These are phyloP conservation scores for Gelatoporia subvermispora DNA, from an alignment of 768 basidiomycete species.

Conservation along the genomic window DNA sequence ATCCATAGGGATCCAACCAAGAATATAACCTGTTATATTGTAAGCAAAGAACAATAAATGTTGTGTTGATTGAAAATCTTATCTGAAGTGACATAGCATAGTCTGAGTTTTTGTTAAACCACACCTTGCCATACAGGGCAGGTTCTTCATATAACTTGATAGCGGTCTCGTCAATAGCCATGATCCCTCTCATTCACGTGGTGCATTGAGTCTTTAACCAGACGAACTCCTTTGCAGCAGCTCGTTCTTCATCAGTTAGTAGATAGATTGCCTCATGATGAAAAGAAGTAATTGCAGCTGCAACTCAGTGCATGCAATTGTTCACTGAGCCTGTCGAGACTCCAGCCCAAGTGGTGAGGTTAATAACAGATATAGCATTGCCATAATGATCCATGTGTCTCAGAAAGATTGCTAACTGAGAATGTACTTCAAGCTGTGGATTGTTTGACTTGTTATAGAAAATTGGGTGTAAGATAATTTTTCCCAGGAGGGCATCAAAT, in stretches of 20 bases:
- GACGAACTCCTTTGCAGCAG: neutral
- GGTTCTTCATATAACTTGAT: conserved; percentile 17
- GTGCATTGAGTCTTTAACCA: conserved; percentile 3
- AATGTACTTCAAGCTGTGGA: too few species aligned
- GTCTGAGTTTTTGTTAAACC: conserved; percentile 7
- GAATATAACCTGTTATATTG: neutral
- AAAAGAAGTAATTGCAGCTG: neutral
- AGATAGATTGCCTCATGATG: neutral
- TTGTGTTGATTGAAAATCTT: neutral
- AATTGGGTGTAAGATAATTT: too few species aligned
- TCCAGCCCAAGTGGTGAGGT: neutral
- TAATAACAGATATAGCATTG: neutral
- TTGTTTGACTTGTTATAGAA: too few species aligned
- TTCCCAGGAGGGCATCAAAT: too few species aligned
- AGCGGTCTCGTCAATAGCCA: conserved; percentile 29
- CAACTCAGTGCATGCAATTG: neutral
- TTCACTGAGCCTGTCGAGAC: neutral
- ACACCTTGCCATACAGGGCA: conserved; percentile 3
- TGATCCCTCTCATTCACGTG: conserved; percentile 26
- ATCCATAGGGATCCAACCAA: conserved; percentile 12
- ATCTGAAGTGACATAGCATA: conserved; percentile 5
- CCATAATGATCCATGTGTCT: neutral
- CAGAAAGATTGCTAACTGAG: too few species aligned
- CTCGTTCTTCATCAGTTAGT: neutral
- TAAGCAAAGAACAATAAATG: conserved; percentile 12